Evolutionary conservation across 1,284 basidiomycete species (phyloP).

Genomic region (Tranzscheliella williamsii): DNA sequence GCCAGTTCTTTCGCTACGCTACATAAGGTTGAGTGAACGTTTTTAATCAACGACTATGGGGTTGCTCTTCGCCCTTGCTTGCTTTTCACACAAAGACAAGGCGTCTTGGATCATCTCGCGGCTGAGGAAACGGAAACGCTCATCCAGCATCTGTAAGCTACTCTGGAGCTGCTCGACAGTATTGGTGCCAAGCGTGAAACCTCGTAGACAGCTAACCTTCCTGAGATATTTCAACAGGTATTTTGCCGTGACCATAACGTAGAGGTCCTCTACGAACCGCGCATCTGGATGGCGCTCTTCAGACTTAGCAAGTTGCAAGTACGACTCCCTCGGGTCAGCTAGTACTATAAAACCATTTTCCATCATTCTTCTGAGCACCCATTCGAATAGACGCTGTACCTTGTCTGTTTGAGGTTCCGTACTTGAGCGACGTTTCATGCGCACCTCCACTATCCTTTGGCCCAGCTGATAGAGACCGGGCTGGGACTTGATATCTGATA

Average conservation of each 20-base stretch:
- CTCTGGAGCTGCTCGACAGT: constrained; percentile 5
- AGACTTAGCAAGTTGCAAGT: too few relatives aligned
- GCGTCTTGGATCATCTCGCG: constrained; percentile 21
- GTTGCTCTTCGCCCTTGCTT: too few relatives aligned
- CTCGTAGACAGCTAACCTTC: too few relatives aligned
- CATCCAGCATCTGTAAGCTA: constrained; percentile 23
- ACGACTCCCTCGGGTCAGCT: constrained; percentile 1
- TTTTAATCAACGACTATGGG: too few relatives aligned
- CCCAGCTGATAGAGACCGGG: neutral
- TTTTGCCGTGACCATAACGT: constrained; percentile 22
- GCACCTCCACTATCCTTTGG: neutral
- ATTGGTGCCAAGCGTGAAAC: too few relatives aligned
- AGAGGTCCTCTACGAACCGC: too few relatives aligned
- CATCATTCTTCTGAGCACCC: constrained; percentile 38
- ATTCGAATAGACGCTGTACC: constrained; percentile 20
- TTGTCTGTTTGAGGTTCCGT: constrained; percentile 16
- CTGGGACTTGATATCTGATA: neutral
- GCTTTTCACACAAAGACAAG: constrained; percentile 15
- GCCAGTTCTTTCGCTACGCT: too few relatives aligned
- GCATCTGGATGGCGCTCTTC: too few relatives aligned
- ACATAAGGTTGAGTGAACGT: too few relatives aligned
- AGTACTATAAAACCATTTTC: constrained; percentile 35
- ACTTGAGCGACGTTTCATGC: neutral
- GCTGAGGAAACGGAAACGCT: constrained; percentile 23
- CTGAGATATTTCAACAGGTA: constrained; percentile 13